Conservation (phyloP, 768 basidiomycete genomes). For the Termitomyces sp. region DNA sequence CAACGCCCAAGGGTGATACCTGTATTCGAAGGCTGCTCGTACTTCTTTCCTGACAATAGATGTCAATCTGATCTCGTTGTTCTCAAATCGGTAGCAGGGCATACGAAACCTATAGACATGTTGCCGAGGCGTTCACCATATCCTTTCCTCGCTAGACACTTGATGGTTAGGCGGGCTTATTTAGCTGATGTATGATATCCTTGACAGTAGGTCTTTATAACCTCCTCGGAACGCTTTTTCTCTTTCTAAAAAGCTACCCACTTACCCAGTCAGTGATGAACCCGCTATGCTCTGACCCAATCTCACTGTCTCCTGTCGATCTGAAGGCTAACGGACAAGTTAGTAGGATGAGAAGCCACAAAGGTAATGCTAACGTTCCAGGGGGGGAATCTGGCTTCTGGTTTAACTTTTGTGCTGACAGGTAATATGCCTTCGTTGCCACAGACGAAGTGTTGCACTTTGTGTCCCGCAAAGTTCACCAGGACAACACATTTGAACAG, state of each 20-base stretch:
- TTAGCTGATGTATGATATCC: neutral
- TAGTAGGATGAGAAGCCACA: constrained; percentile 37
- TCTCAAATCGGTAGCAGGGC: neutral
- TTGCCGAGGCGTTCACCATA: neutral
- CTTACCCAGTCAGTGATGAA: constrained; percentile 13
- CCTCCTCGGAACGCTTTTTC: constrained; percentile 17
- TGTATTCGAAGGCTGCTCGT: neutral
- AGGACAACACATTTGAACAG: constrained; percentile 70
- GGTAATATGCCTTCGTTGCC: constrained; percentile 70
- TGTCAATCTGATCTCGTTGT: neutral
- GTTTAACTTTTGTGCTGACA: constrained; percentile 7
- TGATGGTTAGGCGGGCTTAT: neutral
- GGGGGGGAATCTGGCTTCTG: neutral
- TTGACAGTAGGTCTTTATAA: constrained; percentile 23
- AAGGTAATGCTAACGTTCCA: constrained; percentile 19
- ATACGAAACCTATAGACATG: neutral
- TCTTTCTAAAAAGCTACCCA: constrained; percentile 10
- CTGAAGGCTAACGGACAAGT: constrained; percentile 37
- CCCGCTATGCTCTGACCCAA: constrained; percentile 20
- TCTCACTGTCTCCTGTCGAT: constrained; percentile 25
- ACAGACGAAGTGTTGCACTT: constrained; percentile 61
- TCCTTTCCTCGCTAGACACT: neutral
- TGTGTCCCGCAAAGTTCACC: constrained; percentile 71
- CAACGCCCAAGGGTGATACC: neutral
- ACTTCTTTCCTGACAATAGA: neutral